A percentile compares a stretch with the other conserved stretches of the same genome.
Evolutionary conservation across 2,329 filamentous ascomycete genomes (phyloP).

Genomic region (Aureobasidium sp.): DNA sequence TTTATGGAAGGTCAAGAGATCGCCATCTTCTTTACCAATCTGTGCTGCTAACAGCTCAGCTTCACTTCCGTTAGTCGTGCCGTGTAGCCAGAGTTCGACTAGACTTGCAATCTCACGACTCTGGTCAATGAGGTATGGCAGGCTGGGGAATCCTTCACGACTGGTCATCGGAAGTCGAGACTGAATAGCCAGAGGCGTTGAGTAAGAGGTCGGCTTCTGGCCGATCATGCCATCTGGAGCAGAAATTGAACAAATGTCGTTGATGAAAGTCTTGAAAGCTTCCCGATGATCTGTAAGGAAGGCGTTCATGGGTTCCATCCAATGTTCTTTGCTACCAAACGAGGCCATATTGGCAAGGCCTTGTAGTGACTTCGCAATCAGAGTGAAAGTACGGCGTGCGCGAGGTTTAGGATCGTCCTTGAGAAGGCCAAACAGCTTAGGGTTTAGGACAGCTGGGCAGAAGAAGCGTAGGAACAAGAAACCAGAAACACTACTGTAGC

Average conservation of each 20-base stretch:
- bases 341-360: constrained; percentile 84
- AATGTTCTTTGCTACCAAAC: constrained; percentile 92
- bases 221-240: constrained; percentile 28
- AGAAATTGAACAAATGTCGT: constrained; percentile 70
- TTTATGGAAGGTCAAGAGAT: constrained; percentile 43
- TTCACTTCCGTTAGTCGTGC: constrained; percentile 22
- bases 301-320: constrained; percentile 98
- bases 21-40: constrained; percentile 32
- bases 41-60: neutral
- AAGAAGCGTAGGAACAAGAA: constrained; percentile 94
- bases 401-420: constrained; percentile 77
- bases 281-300: constrained; percentile 70
- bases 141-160: constrained; percentile 83
- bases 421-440: constrained; percentile 83
- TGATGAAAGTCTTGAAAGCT: constrained; percentile 80
- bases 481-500: constrained; percentile 89
- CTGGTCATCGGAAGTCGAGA: constrained; percentile 71
- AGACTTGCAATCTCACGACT: constrained; percentile 77
- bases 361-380: constrained; percentile 88
- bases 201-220: constrained; percentile 66
- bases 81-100: constrained; percentile 71
- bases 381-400: constrained; percentile 79
- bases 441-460: constrained; percentile 91
- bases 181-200: constrained; percentile 84
- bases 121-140: constrained; percentile 89